A percentile compares a stretch with the other conserved stretches of the same genome.
Conservation (phyloP, 345 rosid genomes). For the Acer campestre region DNA sequence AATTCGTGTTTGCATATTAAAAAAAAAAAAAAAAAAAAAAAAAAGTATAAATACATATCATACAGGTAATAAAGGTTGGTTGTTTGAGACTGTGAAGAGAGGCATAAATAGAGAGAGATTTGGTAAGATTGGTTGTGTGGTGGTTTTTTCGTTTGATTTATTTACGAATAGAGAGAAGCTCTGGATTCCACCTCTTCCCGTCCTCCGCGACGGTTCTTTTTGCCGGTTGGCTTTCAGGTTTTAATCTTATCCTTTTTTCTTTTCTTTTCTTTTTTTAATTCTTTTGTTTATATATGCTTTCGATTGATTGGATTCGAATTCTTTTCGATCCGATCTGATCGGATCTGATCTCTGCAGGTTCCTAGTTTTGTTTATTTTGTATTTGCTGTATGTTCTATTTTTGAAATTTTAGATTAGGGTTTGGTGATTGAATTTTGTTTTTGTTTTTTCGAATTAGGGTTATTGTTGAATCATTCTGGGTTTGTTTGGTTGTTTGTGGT, state of each 20-base stretch:
- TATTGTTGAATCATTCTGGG: background rate
- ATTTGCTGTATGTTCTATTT: background rate
- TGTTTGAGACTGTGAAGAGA: too few relatives aligned
- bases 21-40: too few relatives aligned
- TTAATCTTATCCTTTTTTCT: too few relatives aligned
- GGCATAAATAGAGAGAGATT: background rate
- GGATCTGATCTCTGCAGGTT: background rate
- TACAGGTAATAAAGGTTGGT: background rate
- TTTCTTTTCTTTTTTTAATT: background rate
- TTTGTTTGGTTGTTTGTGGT: too few relatives aligned
- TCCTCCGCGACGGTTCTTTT: conserved; percentile 76
- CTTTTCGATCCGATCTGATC: conserved; percentile 26
- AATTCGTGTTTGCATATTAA: too few relatives aligned
- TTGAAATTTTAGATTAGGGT: background rate
- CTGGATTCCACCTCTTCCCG: conserved; percentile 71
- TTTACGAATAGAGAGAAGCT: conserved; percentile 39
- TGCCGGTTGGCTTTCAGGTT: conserved; percentile 79
- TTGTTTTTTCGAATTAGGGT: too few relatives aligned
- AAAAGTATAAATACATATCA: too few relatives aligned
- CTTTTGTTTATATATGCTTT: background rate
- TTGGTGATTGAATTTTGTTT: background rate
- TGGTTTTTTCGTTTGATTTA: background rate
- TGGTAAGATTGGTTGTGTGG: background rate
- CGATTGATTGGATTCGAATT: background rate
- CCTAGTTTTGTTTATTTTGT: background rate